Percentiles rank a stretch among this genome's conserved stretches.
These are phyloP conservation scores for Tylopilus subfusipes DNA, from an alignment of 768 basidiomycete genomes.

Conservation along the genomic window DNA sequence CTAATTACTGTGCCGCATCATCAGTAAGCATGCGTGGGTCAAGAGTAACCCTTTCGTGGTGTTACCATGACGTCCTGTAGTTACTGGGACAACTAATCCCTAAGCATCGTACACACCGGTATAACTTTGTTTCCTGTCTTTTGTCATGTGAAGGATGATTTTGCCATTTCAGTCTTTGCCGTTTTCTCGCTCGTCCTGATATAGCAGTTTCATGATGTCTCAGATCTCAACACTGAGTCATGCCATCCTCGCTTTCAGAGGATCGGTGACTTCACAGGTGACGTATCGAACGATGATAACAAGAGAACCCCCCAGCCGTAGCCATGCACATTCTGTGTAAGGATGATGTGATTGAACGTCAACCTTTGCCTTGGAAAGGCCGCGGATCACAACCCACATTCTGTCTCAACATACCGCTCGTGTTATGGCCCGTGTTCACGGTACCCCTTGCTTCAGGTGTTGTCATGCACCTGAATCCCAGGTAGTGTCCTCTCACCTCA, in stretches of 20 bases:
- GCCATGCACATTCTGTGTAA: not conserved
- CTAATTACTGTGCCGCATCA: not conserved
- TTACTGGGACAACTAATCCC: not conserved
- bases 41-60: not conserved
- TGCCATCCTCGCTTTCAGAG: not conserved
- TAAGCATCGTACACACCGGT: constrained; percentile 1
- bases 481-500: too few species aligned
- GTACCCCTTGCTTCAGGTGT: too few species aligned
- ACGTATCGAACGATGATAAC: not conserved
- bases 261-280: not conserved
- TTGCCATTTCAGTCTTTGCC: not conserved
- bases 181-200: not conserved
- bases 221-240: not conserved
- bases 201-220: not conserved
- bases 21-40: not conserved
- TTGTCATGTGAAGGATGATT: not conserved
- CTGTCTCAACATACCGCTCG: not conserved
- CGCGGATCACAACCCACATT: not conserved
- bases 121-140: not conserved
- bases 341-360: not conserved
- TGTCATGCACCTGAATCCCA: too few species aligned
- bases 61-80: not conserved
- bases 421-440: too few species aligned
- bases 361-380: not conserved
- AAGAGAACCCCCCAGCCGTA: not conserved